These are phyloP conservation scores for Apiospora sp. DNA, from an alignment of 2,329 filamentous ascomycete genomes.

Conservation along the genomic window DNA sequence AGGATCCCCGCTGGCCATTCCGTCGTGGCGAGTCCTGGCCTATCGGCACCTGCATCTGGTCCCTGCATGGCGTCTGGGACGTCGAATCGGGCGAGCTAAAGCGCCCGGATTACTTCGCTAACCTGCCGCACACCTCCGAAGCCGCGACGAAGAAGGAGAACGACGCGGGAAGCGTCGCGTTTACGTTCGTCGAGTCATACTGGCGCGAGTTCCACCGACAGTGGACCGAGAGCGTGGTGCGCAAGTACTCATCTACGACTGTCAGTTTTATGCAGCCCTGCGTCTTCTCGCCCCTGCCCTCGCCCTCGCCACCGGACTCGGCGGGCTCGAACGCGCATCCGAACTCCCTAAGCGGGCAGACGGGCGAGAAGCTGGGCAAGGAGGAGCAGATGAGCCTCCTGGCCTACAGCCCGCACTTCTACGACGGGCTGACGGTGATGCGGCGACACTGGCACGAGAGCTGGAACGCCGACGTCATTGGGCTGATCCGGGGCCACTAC, in stretches of 20 bases:
- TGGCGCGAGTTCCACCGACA: conserved; percentile 34
- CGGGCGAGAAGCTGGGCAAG: conserved; percentile 17
- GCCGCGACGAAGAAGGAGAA: conserved; percentile 29
- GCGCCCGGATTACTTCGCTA: conserved; percentile 32
- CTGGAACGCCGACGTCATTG: conserved; percentile 37
- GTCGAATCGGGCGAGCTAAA: conserved; percentile 31
- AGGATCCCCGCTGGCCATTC: conserved; percentile 35
- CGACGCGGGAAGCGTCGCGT: conserved; percentile 15
- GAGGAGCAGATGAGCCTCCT: conserved; percentile 20
- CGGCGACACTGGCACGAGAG: conserved; percentile 35
- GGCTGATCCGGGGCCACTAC: conserved; percentile 35
- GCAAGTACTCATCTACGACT: conserved; percentile 27
- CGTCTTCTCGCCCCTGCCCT: conserved; percentile 29
- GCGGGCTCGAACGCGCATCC: background rate
- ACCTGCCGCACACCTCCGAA: conserved; percentile 25
- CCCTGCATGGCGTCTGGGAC: conserved; percentile 36
- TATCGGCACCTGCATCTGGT: conserved; percentile 36
- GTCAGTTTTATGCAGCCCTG: conserved; percentile 34
- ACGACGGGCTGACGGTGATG: conserved; percentile 38
- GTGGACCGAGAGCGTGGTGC: conserved; percentile 30
- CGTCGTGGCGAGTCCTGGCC: conserved; percentile 30
- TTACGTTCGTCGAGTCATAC: conserved; percentile 34
- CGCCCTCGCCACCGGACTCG: conserved; percentile 28
- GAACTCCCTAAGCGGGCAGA: background rate
- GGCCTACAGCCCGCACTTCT: conserved; percentile 37